A percentile compares a stretch with the other conserved stretches of the same genome.
These are phyloP conservation scores for Albophoma yamanashiensis DNA, from an alignment of 2,329 filamentous ascomycete species.

Conservation along the genomic window DNA sequence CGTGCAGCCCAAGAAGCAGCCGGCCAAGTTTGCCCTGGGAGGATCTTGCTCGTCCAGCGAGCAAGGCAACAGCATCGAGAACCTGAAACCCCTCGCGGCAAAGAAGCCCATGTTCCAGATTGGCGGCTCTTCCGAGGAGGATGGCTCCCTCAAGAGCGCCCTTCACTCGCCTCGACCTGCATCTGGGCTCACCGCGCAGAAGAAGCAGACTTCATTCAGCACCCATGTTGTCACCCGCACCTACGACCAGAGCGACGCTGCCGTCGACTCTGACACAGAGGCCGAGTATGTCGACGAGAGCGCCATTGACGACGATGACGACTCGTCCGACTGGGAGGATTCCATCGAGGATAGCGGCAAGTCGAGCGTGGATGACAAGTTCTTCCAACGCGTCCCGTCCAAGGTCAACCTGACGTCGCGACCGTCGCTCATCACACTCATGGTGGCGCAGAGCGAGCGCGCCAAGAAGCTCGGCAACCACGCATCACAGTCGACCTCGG, in stretches of 20 bases:
- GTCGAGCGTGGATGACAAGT: slow-evolving; percentile 69
- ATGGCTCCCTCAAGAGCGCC: slow-evolving; percentile 57
- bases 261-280: slow-evolving; percentile 27
- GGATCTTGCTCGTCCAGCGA: slow-evolving; percentile 67
- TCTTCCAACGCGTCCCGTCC: slow-evolving; percentile 89
- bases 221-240: slow-evolving; percentile 61
- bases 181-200: slow-evolving; percentile 25
- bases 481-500: slow-evolving; percentile 55
- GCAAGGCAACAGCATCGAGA: slow-evolving; percentile 37
- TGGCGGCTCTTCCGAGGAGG: slow-evolving; percentile 60
- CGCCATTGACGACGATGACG: slow-evolving; percentile 66
- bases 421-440: slow-evolving; percentile 79
- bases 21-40: slow-evolving; percentile 60
- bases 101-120: slow-evolving; percentile 39
- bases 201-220: slow-evolving; percentile 73
- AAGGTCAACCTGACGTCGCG: slow-evolving; percentile 74
- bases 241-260: slow-evolving; percentile 38
- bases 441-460: slow-evolving; percentile 70
- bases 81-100: slow-evolving; percentile 21
- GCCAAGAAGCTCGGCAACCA: slow-evolving; percentile 58
- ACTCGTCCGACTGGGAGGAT: slow-evolving; percentile 49
- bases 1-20: slow-evolving; percentile 54
- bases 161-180: slow-evolving; percentile 33
- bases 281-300: slow-evolving; percentile 68
- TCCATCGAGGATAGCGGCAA: slow-evolving; percentile 73